Evolutionary conservation across 2,329 filamentous ascomycete species (phyloP), one percentile per base, ranked within the genome.

Genomic region (Sclerotinia sclerotiorum): DNA sequence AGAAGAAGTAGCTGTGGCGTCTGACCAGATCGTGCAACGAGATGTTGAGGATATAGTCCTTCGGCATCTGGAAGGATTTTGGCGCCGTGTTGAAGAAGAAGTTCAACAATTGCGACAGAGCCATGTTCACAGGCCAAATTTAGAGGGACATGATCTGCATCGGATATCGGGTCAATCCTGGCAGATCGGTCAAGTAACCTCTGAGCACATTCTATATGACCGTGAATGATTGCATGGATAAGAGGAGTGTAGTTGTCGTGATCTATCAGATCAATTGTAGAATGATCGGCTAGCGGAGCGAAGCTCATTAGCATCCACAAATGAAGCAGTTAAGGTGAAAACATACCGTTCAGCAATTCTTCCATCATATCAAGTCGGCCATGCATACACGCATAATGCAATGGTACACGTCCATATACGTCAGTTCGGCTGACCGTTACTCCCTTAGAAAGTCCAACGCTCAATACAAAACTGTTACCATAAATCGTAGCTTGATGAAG

Each of bases 371-470:
- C 90, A 27, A 96, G 84, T 57, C 92, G 87, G 6, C 95, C 95
- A 80, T 97, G 93, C 86, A 98, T 94, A 78, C 93, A 97, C 19
- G 95, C 94, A 80, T 99, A 99, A 77, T 99, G 95, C 48, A 99
- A 81, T 35, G 95, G 94, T 70, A 97, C 91, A 61, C 95, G 86
- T 11, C 95, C 95, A 78, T 99, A 99, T 8, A 97, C 94, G 80
- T 99, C 95, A 3, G 90, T 91, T 64, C 91, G 86, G 68, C 88
- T 88, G 32, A 93, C 88, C 71, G 94, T 88, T 46, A 97, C 93
- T 5, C 87, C 88, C 57, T 86, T 88, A 1, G 85, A 82, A n/a
- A 99, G 82, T 5, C 91, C 94, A 72, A 90, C 88, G 63, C 87
- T 82, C 69, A 98, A 82, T 42, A 97, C 91, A 73, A 91, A 89